phyloP scores from a whole-genome alignment of 177 flowering plant genomes.

The Vitis hybrid region DNA sequence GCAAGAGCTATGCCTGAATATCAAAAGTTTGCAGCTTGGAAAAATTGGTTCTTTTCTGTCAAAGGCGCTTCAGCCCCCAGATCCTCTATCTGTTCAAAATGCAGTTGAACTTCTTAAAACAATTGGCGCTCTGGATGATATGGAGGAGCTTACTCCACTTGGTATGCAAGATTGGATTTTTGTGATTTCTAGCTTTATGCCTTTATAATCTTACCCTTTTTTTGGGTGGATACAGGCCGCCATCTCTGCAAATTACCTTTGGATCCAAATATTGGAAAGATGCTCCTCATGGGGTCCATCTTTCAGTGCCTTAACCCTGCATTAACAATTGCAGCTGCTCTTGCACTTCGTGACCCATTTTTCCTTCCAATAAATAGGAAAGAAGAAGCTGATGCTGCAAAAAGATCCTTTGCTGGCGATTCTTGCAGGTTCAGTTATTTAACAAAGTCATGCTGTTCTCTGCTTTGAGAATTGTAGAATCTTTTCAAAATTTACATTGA shows the following conservation, averaged over 20 bases:
- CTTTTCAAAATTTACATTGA: not conserved
- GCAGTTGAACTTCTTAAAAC: conserved; percentile 94
- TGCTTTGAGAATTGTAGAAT: not conserved
- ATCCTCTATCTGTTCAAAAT: conserved; percentile 83
- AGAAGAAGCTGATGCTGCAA: conserved; percentile 92
- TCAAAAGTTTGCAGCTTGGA: conserved; percentile 92
- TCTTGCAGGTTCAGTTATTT: conserved; percentile 79
- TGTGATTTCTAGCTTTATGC: not conserved
- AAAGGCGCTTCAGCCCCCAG: conserved; percentile 96
- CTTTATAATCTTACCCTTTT: conserved; percentile 4
- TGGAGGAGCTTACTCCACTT: conserved; percentile 93
- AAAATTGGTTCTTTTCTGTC: conserved; percentile 71
- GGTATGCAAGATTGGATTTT: conserved; percentile 38
- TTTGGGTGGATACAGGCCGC: conserved; percentile 48
- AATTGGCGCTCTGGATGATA: conserved; percentile 83
- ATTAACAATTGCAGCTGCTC: conserved; percentile 91
- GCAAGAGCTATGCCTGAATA: conserved; percentile 87
- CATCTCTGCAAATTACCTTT: conserved; percentile 89
- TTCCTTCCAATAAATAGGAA: conserved; percentile 84
- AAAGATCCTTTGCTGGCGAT: conserved; percentile 95
- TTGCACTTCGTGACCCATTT: conserved; percentile 90
- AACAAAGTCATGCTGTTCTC: not conserved
- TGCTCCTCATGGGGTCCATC: conserved; percentile 95
- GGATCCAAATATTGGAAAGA: conserved; percentile 96
- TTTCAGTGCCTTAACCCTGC: conserved; percentile 96